Evolutionary conservation across 1,139 yeast species (phyloP).

Genomic region (Debaryomyces coudertii): DNA sequence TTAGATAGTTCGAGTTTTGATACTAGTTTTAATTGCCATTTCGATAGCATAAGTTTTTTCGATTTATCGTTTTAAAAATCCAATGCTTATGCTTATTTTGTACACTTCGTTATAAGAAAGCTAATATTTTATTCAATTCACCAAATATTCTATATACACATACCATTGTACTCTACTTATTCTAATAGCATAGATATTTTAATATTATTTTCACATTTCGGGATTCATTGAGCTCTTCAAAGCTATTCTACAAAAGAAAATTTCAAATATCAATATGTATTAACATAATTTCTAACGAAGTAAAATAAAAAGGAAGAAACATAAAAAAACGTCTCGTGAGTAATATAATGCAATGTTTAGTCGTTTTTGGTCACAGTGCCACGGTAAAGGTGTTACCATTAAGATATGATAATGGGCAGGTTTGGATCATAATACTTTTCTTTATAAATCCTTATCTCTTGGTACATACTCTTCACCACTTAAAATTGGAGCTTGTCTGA

Average conservation of each 20-base stretch:
- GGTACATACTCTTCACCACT: constrained; percentile 46
- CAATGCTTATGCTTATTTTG: background rate
- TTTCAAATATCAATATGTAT: background rate
- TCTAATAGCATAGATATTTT: constrained; percentile 4
- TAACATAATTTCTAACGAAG: constrained; percentile 5
- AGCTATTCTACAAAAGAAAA: background rate
- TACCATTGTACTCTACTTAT: constrained; percentile 1
- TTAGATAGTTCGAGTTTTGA: background rate
- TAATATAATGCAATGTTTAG: constrained; percentile 7
- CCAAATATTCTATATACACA: background rate
- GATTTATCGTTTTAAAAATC: background rate
- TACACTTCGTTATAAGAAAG: background rate
- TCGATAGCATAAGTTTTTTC: background rate
- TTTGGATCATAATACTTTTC: constrained; percentile 5
- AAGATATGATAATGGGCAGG: constrained; percentile 4
- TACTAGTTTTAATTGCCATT: background rate
- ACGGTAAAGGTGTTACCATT: background rate
- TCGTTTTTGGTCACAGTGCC: constrained; percentile 6
- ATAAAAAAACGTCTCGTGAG: background rate
- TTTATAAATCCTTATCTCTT: constrained; percentile 48
- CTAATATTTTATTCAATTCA: background rate
- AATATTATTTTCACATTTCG: constrained; percentile 1
- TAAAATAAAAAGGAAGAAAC: background rate
- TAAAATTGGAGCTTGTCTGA: constrained; percentile 41
- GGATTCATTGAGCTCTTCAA: background rate